Percentiles rank a stretch among this genome's conserved stretches.
Evolutionary conservation across 2,329 filamentous ascomycete genomes (phyloP).

Genomic region (Ceratocystis smalleyi): DNA sequence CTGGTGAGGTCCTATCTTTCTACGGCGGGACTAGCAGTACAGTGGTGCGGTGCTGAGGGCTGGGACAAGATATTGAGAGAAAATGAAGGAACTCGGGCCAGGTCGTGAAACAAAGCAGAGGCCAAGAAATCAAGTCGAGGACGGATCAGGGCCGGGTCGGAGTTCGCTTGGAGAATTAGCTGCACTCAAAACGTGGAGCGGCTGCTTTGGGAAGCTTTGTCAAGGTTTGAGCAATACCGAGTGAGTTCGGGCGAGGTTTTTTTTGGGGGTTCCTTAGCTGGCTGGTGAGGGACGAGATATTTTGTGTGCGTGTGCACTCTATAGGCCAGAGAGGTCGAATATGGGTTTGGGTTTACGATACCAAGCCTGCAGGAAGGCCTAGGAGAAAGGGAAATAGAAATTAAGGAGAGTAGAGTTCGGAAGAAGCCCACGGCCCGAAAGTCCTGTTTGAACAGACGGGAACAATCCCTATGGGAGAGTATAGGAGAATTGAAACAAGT

Average conservation of each 20-base stretch:
- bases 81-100: neutral
- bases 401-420: neutral
- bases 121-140: neutral
- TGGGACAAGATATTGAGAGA: neutral
- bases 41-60: neutral
- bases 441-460: too few relatives aligned
- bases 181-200: neutral
- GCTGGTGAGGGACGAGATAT: neutral
- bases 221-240: neutral
- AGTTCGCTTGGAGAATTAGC: neutral
- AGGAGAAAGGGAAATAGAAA: neutral
- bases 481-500: too few relatives aligned
- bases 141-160: constrained; percentile 1
- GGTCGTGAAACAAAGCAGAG: neutral
- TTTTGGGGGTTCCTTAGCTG: neutral
- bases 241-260: neutral
- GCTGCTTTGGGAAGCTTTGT: neutral
- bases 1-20: too few relatives aligned
- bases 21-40: neutral
- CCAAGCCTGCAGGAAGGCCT: neutral
- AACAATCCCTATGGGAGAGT: too few relatives aligned
- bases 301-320: neutral
- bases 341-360: neutral
- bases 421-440: too few relatives aligned
- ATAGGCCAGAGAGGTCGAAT: neutral